Conservation (phyloP, 345 rosid species). For the Euphorbia peplus region DNA sequence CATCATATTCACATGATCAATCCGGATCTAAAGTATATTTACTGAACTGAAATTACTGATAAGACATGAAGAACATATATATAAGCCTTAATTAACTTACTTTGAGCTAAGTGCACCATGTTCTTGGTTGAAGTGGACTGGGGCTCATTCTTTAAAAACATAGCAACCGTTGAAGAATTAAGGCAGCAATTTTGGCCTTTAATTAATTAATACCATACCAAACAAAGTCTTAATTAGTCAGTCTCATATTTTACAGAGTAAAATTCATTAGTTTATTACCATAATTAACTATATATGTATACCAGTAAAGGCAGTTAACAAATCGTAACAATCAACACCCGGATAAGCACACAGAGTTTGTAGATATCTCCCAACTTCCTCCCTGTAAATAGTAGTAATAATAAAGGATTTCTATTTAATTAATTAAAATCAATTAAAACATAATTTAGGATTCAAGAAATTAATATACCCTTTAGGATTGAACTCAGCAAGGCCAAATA, state of each 20-base stretch:
- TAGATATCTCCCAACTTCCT: constrained; percentile 40
- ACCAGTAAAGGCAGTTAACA: constrained; percentile 71
- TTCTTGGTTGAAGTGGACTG: constrained; percentile 82
- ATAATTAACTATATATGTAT: neutral
- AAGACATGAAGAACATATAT: no score
- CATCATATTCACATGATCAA: no score
- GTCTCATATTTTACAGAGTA: neutral
- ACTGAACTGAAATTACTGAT: no score
- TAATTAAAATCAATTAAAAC: neutral
- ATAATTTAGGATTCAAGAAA: neutral
- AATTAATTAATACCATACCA: no score
- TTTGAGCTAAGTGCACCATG: constrained; percentile 82
- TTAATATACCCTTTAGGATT: constrained; percentile 79
- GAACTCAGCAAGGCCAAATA: constrained; percentile 65
- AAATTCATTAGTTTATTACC: no score
- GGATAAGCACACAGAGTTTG: constrained; percentile 55
- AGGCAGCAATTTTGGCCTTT: constrained; percentile 87
- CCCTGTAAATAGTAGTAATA: constrained; percentile 34
- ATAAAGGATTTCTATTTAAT: neutral
- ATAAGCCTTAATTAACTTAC: no score
- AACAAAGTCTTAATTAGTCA: neutral
- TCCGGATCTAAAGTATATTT: no score
- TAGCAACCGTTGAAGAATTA: constrained; percentile 56
- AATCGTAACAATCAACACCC: constrained; percentile 67
- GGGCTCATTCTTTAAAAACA: constrained; percentile 60